Percentiles rank a stretch among this genome's conserved stretches.
These are phyloP conservation scores for Pulveroboletus sp. DNA, from an alignment of 768 basidiomycete genomes.

Conservation along the genomic window DNA sequence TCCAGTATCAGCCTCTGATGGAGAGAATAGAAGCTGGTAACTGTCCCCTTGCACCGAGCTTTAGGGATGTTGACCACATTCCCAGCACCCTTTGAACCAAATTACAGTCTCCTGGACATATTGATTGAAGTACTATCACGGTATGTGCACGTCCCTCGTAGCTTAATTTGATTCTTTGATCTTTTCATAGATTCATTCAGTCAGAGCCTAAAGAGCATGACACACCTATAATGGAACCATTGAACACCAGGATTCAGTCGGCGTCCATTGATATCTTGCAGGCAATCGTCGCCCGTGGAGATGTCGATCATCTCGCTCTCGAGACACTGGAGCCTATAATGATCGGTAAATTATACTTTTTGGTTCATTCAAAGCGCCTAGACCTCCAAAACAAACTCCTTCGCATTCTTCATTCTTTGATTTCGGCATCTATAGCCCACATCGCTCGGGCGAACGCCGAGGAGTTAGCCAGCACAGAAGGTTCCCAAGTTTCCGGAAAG, in stretches of 20 bases:
- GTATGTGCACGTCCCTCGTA: conserved; percentile 51
- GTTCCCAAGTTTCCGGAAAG: conserved; percentile 30
- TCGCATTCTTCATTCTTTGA: conserved; percentile 82
- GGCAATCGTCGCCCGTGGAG: conserved; percentile 74
- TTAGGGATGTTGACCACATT: conserved; percentile 6
- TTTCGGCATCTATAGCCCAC: conserved; percentile 55
- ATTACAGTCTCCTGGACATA: conserved; percentile 72
- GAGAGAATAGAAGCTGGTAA: conserved; percentile 60
- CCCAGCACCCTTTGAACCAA: conserved; percentile 40
- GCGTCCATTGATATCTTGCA: conserved; percentile 80
- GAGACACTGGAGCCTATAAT: conserved; percentile 67
- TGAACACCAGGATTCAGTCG: conserved; percentile 67
- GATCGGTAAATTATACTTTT: conserved; percentile 70
- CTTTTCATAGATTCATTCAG: conserved; percentile 57
- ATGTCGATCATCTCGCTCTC: conserved; percentile 57
- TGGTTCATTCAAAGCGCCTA: conserved; percentile 62
- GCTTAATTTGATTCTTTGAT: conserved; percentile 1
- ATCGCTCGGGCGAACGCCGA: conserved; percentile 28
- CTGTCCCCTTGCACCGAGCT: conserved; percentile 9
- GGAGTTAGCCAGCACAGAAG: conserved; percentile 34
- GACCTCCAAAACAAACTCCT: conserved; percentile 93
- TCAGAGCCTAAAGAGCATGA: conserved; percentile 63
- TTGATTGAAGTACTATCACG: conserved; percentile 69
- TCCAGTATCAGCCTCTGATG: conserved; percentile 58
- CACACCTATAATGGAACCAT: conserved; percentile 49